These are phyloP conservation scores for Penicillium antarcticum DNA, from an alignment of 495 filamentous ascomycete species.

Conservation along the genomic window DNA sequence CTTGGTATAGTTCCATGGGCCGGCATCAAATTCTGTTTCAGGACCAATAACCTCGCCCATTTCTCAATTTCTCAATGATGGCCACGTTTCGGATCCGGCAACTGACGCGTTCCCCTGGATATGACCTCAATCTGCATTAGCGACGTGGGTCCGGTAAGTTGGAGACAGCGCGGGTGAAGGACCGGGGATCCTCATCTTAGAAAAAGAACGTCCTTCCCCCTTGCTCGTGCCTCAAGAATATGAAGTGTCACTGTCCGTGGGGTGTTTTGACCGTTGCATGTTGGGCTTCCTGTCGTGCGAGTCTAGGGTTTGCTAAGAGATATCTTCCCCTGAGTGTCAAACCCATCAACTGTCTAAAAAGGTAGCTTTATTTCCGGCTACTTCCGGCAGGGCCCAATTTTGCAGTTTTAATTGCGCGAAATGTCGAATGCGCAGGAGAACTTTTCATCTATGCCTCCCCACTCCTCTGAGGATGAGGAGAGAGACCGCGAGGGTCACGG, in stretches of 20 bases:
- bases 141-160: conserved; percentile 18
- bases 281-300: neutral
- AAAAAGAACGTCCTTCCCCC: conserved; percentile 2
- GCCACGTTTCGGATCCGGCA: neutral
- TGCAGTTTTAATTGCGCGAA: neutral
- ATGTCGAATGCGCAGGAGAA: conserved; percentile 21
- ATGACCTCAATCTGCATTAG: conserved; percentile 26
- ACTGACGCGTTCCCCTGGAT: conserved; percentile 9
- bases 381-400: neutral
- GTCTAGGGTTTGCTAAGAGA: neutral
- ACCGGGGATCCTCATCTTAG: conserved; percentile 2
- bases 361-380: neutral
- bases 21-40: neutral
- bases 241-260: conserved; percentile 18
- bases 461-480: conserved; percentile 9
- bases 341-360: neutral
- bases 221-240: conserved; percentile 8
- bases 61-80: neutral
- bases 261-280: neutral
- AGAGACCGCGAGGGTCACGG: conserved; percentile 2
- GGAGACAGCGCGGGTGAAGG: neutral
- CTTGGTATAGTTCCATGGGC: too few species aligned
- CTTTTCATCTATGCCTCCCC: conserved; percentile 2
- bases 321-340: neutral
- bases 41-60: neutral